Base-by-base conservation (phyloP, 2,329 filamentous ascomycete genomes). In the Samsoniella hepiali region DNA sequence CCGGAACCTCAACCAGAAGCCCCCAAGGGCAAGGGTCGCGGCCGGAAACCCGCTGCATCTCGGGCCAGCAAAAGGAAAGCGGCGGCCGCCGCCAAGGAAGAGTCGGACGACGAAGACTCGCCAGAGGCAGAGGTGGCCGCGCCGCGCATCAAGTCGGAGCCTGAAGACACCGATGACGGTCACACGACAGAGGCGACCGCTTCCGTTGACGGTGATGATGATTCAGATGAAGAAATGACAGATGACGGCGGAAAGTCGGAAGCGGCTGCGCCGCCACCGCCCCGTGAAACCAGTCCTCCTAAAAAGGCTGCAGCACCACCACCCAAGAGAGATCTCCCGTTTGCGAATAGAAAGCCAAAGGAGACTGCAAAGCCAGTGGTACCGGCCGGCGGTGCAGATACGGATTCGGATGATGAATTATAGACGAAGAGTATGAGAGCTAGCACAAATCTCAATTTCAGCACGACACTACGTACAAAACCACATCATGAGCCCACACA, bases 361-460 rank as follows among this genome's bases (percentile, higher is more conserved):
- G 67, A 70, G 54, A 65, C 74, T 3, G 64, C 74, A 5, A 71
- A 67, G 11, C 36, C 69, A 22, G 63, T 70, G 67, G 49, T 72
- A 66, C 50, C 71, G 9, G 66, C 67, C 5, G 57, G 58, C 13
- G 47, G 63, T 22, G 62, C 5, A 40, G 82, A 85, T 61, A 83
- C 81, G 0, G 81, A 82, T n/a, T 83, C 82, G 0, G 83, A 84
- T 65, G 83, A 85, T 68, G 84, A 86, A 69, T 67, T 85, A 63
- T 86, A 70, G 22, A 3, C 42, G 17, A 34, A 15, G 15, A 45
- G 15, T 15, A 22, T 51, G 22, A 59, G 38, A 13, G 15, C 34
- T 32, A 51, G 15, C 29, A 29, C 49, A 47, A 17, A 38, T 5
- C 10, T 58, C 56, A 58, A 50, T 51, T 51, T 34, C 15, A 51